Percentiles rank a stretch among this genome's conserved stretches.
These are phyloP conservation scores for Lactarius quietus DNA, from an alignment of 768 basidiomycete genomes.

Conservation along the genomic window DNA sequence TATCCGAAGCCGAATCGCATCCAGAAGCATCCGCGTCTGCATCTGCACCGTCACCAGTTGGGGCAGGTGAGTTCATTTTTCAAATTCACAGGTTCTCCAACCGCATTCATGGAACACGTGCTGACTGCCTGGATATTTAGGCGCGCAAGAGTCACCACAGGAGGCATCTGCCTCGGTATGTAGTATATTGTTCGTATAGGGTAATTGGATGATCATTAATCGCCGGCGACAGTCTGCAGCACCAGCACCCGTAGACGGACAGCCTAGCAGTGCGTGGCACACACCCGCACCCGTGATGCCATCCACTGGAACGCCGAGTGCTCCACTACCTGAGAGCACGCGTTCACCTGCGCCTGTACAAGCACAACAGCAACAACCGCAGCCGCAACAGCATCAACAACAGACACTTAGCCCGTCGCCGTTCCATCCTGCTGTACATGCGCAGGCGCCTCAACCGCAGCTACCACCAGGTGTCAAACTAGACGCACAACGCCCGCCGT, in stretches of 20 bases:
- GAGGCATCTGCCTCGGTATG: constrained; percentile 14
- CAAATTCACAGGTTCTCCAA: neutral
- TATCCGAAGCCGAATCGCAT: constrained; percentile 59
- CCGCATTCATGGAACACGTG: neutral
- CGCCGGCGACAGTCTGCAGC: constrained; percentile 5
- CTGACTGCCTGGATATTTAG: constrained; percentile 11
- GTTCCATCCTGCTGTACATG: constrained; percentile 7
- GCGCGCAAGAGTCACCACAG: constrained; percentile 14
- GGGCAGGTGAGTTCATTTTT: constrained; percentile 8
- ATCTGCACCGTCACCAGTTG: constrained; percentile 58
- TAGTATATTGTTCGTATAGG: neutral
- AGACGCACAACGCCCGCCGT: constrained; percentile 22
- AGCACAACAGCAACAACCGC: constrained; percentile 39
- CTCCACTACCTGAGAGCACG: constrained; percentile 30
- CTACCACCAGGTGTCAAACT: constrained; percentile 28
- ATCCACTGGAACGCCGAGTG: constrained; percentile 9
- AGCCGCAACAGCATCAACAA: constrained; percentile 39
- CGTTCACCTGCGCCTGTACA: constrained; percentile 51
- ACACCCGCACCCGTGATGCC: constrained; percentile 9
- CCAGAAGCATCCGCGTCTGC: constrained; percentile 41
- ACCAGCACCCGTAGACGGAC: constrained; percentile 12
- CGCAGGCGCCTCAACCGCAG: constrained; percentile 22
- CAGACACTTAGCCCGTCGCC: constrained; percentile 18
- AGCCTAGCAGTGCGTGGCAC: constrained; percentile 18
- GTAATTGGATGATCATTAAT: constrained; percentile 1